Evolutionary conservation across 176 grass and related monocot species (phyloP), one percentile per base, ranked within the genome.

Genomic region (Miscanthus lutarioriparius): DNA sequence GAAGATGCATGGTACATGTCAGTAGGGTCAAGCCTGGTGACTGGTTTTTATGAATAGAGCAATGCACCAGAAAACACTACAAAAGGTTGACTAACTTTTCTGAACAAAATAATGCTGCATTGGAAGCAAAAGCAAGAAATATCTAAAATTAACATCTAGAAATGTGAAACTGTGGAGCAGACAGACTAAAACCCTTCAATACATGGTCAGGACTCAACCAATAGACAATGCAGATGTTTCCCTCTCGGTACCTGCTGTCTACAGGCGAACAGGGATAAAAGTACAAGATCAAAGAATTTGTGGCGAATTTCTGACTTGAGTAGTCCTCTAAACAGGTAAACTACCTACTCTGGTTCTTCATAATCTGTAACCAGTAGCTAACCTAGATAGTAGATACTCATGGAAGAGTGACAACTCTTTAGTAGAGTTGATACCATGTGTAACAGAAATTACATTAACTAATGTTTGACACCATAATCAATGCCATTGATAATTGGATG

Each of bases 61-160:
- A 58, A 58, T 22, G 53, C 8, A 58, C 53, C 53, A 78, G 25
- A 19, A 41, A 69, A 69, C 51, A 9, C 6, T 16, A 56, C 7
- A 3, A 28, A 16, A 58, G 7, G 12, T 47, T n/a, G 23, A 40
- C 67, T 23, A 70, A 37, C 10, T 76, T 17, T 27, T 30, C 49
- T 73, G 28, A 74, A 84, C 38, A 28, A 67, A 6, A 67, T 84
- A 74, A 67, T 56, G n/a, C n/a, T 77, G 48, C 32, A 76, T 20
- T 66, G 49, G n/a, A 25, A 67, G 48, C 63, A 76, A 22, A 28
- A 76, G 44, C 49, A 37, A 53, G 17, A 47, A 68, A 67, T 37
- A 40, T 77, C 41, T 26, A 14, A 15, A 84, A 33, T 23, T 67
- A 67, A 23, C 72, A 56, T 56, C 32, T 15, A 32, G 44, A 28